phyloP scores from a whole-genome alignment of 768 basidiomycete genomes.

The Royoungia palumana region DNA sequence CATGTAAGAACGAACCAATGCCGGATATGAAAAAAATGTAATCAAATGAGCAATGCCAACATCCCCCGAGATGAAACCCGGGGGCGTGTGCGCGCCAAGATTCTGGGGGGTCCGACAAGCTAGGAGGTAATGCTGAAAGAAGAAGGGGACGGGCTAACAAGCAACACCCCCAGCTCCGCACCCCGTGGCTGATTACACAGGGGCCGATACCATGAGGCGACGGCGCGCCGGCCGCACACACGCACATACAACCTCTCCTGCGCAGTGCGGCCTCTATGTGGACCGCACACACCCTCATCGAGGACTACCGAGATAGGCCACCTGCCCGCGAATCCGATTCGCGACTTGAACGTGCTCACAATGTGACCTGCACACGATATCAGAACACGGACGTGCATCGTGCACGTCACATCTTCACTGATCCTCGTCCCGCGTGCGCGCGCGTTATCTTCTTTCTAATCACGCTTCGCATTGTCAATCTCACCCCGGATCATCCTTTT shows the following conservation, averaged over 20 bases:
- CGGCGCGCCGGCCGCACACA: slow-evolving; percentile 12
- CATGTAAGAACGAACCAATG: neutral
- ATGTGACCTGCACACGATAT: neutral
- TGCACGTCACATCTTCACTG: slow-evolving; percentile 10
- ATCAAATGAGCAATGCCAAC: too few relatives aligned
- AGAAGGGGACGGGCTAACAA: too few relatives aligned
- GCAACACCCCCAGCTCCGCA: neutral
- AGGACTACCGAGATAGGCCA: slow-evolving; percentile 20
- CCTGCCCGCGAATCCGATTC: slow-evolving; percentile 22
- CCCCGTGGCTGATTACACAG: neutral
- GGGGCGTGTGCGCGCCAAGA: neutral
- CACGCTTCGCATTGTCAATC: slow-evolving; percentile 14
- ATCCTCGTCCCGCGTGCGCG: neutral
- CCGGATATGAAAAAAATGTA: slow-evolving; percentile 5
- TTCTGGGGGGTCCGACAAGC: slow-evolving; percentile 3
- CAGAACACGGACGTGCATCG: slow-evolving; percentile 9
- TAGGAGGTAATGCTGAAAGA: neutral
- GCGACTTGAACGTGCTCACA: slow-evolving; percentile 20
- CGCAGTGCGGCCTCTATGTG: too few relatives aligned
- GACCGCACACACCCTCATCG: neutral
- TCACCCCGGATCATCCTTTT: slow-evolving; percentile 1
- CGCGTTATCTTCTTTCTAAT: neutral
- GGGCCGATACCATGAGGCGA: slow-evolving; percentile 19
- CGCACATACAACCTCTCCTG: neutral
- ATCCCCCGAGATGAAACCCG: neutral